Base-by-base conservation (phyloP, 148 eudicot species). In the Salicornia ramosissima region DNA sequence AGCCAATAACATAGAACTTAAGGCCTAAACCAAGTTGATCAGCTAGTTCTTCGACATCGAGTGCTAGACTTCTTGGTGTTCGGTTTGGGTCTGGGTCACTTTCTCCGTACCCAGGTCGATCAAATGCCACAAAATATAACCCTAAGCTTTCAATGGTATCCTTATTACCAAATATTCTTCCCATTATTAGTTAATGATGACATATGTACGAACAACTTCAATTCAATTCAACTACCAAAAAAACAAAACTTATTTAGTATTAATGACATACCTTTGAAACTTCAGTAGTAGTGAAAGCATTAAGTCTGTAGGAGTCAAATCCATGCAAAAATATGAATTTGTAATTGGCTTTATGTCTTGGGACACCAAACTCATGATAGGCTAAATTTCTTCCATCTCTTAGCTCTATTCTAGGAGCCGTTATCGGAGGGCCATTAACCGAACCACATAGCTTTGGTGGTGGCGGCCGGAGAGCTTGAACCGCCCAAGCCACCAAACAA, bases 351-450 rank as follows among this genome's bases (percentile, higher is more conserved):
- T 54, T 59, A 69, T 86, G 78, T 72, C 71, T 87, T 11, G 89
- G 82, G 19, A 87, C 87, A 65, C 96, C 92, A 53, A 67, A 74
- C 50, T 87, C 92, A 68, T 78, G 75, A 71, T 87, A 87, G 31
- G 96, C 88, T 76, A 90, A 83, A 64, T 82, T 75, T 57, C 96
- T 87, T 42, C 92, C 96, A 82, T 86, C 96, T 19, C 82, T 77
- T 16, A 87, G 87, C 82, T 80, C 82, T 31, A 90, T 77, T 76
- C 86, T 78, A 6, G 90, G 78, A 34, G 82, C 76, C 16, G 90
- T 81, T 74, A 86, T 60, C 14, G 85, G 83, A 30, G 90, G 90
- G 16, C 89, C 97, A 60, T 78, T 81, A 36, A 76, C 74, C 33
- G 89, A 82, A 42, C 97, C 97, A 65, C 86, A 83, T 22, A 75